Evolutionary conservation across 2,329 filamentous ascomycete genomes (phyloP), one percentile per base, ranked within the genome.

Genomic region (Geoglossum cookeanum): DNA sequence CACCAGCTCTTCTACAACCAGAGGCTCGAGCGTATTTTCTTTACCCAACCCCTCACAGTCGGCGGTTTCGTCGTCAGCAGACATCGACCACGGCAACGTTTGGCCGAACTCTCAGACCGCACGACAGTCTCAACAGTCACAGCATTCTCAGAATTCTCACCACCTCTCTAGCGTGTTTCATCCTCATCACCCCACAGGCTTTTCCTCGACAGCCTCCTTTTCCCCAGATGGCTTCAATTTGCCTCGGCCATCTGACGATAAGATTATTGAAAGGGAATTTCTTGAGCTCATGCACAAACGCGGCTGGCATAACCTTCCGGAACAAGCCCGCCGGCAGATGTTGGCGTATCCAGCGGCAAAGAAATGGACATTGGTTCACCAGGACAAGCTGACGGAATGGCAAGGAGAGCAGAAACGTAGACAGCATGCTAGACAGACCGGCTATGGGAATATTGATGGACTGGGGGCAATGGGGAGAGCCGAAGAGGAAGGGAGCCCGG

Each of bases 301-400:
- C 72, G 92, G 91, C 62, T 97, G 90, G 87, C 92, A 95, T 72
- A 94, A 94, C 69, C 74, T 98, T 62, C 92, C 92, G 4, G 92
- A 98, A 66, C 88, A 95, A 72, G 92, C 92, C 33, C 81, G 85
- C 63, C 79, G 91, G 60, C 92, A 97, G 73, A 97, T 98, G 91
- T 80, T 92, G 71, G 89, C 89, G 42, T 97, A 98, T 68, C 87
- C 90, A 13, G 80, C 92, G 7, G 80, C 83, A 62, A 97, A 97
- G 76, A 98, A 97, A 72, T 98, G 92, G 92, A 96, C 89, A 1
- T 74, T 98, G 59, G 85, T 98, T 55, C 85, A 97, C 68, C 91
- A 98, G 71, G 92, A 98, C 71, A 84, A 87, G 60, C 76, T 98
- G 64, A 87, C 88, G 5, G 91, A 97, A 70, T 87, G 84, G 78